Evolutionary conservation across 306 rosid species (phyloP).

Genomic region (Begonia fuchsioides): DNA sequence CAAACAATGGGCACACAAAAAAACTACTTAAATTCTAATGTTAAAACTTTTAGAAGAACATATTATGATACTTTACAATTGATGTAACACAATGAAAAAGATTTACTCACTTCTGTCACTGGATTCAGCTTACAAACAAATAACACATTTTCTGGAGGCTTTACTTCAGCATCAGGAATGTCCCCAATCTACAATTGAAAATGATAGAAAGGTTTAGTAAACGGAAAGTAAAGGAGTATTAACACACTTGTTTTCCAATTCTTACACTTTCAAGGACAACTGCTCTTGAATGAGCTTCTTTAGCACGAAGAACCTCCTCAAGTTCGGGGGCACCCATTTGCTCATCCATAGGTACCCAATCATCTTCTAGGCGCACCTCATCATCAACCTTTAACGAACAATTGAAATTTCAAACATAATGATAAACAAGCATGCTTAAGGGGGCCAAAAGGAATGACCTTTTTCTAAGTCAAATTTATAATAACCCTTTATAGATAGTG

Average conservation of each 20-base stretch:
- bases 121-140: conserved; percentile 95
- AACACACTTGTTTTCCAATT: conserved; percentile 2
- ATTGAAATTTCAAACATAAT: no score
- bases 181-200: conserved; percentile 59
- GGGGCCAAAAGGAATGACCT: no score
- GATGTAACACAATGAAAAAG: not conserved
- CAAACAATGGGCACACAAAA: no score
- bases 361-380: conserved; percentile 91
- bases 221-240: no score
- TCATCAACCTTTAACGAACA: conserved; percentile 36
- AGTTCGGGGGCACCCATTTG: conserved; percentile 59
- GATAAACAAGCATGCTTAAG: no score
- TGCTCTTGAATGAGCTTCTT: conserved; percentile 86
- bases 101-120: conserved; percentile 67
- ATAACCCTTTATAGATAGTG: no score
- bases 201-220: conserved; percentile 1
- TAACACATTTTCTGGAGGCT: conserved; percentile 85
- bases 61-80: no score
- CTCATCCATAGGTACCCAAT: conserved; percentile 96
- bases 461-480: no score
- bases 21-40: not conserved
- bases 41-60: no score
- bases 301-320: conserved; percentile 66
- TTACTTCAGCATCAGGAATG: conserved; percentile 93
- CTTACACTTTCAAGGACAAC: conserved; percentile 98